Conservation (phyloP, 2,329 filamentous ascomycete genomes). For the Sporothrix brasiliensis region DNA sequence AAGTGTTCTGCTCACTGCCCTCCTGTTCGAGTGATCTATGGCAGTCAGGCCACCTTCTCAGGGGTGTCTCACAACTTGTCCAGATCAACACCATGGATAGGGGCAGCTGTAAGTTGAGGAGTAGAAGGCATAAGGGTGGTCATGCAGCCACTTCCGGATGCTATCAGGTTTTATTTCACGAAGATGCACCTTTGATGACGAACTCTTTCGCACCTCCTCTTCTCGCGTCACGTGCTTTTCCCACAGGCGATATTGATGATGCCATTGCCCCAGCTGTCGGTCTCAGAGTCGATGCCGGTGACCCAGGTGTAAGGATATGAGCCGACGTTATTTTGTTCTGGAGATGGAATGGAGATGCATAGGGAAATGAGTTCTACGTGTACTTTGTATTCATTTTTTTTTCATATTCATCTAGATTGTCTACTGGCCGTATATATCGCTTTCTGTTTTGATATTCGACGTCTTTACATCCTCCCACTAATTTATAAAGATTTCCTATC, state of each 20-base stretch:
- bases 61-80: neutral
- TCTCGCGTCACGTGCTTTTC: too few species aligned
- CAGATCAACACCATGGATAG: neutral
- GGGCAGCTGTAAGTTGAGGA: neutral
- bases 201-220: too few species aligned
- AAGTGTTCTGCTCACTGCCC: neutral
- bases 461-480: neutral
- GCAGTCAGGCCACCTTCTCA: neutral
- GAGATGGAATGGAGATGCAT: too few species aligned
- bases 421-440: too few species aligned
- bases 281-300: neutral
- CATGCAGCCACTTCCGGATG: neutral
- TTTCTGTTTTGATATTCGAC: conserved; percentile 3
- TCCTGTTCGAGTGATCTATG: neutral
- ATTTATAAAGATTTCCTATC: neutral
- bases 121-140: neutral
- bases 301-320: conserved; percentile 30
- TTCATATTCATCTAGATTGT: too few species aligned
- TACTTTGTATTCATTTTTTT: neutral
- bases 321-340: conserved; percentile 19
- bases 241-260: too few species aligned
- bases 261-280: neutral
- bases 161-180: neutral
- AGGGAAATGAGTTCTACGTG: too few species aligned
- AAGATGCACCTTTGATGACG: too few species aligned